These are phyloP conservation scores for Secale cereale DNA, from an alignment of 176 grass and related monocot genomes.

Conservation along the genomic window DNA sequence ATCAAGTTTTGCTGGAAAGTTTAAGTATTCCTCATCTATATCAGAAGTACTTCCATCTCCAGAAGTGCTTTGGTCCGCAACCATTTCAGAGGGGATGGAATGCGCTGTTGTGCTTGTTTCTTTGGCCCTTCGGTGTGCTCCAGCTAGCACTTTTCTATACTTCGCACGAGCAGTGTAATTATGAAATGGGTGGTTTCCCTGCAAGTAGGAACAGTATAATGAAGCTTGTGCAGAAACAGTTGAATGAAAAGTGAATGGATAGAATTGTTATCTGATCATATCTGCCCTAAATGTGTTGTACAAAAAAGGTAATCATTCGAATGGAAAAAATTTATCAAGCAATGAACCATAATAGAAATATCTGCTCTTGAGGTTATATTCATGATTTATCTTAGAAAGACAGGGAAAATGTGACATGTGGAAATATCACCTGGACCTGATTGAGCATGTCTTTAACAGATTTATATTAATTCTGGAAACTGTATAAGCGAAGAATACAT, in stretches of 20 bases:
- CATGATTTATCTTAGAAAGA: not conserved
- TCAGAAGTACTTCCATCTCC: conserved; percentile 29
- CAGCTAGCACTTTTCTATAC: conserved; percentile 65
- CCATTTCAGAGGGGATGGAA: conserved; percentile 24
- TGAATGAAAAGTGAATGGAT: not conserved
- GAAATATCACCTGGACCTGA: conserved; percentile 3
- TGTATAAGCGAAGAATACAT: not conserved
- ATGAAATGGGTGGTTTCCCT: conserved; percentile 95
- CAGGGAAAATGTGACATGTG: not conserved
- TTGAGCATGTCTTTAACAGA: not conserved
- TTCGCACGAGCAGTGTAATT: conserved; percentile 87
- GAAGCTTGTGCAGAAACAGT: not conserved
- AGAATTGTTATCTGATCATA: not conserved
- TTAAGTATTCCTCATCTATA: conserved; percentile 35
- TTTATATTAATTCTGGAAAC: not conserved
- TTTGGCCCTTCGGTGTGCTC: conserved; percentile 38
- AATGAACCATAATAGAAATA: not conserved
- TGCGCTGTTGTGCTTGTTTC: conserved; percentile 24
- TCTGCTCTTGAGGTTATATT: not conserved
- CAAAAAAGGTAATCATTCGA: not conserved
- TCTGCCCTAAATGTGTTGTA: not conserved
- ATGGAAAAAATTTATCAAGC: not conserved
- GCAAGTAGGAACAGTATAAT: conserved; percentile 17
- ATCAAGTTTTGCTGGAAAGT: conserved; percentile 30
- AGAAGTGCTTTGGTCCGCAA: conserved; percentile 19